Evolutionary conservation across 805 yeast species (phyloP).

Genomic region (Candida railenensis): DNA sequence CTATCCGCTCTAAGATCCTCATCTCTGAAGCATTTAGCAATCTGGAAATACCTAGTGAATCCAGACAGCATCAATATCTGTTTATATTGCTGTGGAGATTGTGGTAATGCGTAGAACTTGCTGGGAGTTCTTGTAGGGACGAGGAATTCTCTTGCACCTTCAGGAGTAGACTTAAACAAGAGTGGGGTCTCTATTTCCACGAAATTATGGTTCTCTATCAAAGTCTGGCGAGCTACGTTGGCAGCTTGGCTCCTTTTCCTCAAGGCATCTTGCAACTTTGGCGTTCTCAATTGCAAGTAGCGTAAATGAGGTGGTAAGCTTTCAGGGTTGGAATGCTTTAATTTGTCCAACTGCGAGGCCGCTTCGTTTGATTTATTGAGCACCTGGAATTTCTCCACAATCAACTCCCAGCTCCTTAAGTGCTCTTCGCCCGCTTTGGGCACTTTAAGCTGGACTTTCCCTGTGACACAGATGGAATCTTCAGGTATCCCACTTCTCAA

Average conservation of each 20-base stretch:
- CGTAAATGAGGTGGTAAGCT: slow-evolving; percentile 79
- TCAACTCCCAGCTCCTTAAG: slow-evolving; percentile 52
- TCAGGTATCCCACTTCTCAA: slow-evolving; percentile 59
- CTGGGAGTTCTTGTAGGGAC: slow-evolving; percentile 78
- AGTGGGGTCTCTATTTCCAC: slow-evolving; percentile 91
- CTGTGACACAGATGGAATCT: slow-evolving; percentile 69
- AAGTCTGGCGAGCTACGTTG: slow-evolving; percentile 38
- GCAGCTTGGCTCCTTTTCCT: slow-evolving; percentile 58
- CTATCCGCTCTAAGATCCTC: slow-evolving; percentile 93
- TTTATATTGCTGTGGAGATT: slow-evolving; percentile 97
- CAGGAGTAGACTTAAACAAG: slow-evolving; percentile 93
- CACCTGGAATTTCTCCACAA: slow-evolving; percentile 48
- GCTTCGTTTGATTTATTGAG: slow-evolving; percentile 63
- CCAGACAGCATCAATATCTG: slow-evolving; percentile 96
- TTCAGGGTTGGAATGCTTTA: slow-evolving; percentile 47
- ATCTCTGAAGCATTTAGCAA: slow-evolving; percentile 93
- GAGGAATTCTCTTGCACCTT: slow-evolving; percentile 93
- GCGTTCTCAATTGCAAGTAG: slow-evolving; percentile 73
- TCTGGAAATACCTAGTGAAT: slow-evolving; percentile 77
- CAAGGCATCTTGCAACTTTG: slow-evolving; percentile 54
- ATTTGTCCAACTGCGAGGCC: slow-evolving; percentile 66
- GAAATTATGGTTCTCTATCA: slow-evolving; percentile 47
- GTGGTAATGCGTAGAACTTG: slow-evolving; percentile 86
- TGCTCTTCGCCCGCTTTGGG: slow-evolving; percentile 17
- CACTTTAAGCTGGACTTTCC: slow-evolving; percentile 42